Conservation (phyloP, 164 flowering plant species). For the Santalum album region DNA sequence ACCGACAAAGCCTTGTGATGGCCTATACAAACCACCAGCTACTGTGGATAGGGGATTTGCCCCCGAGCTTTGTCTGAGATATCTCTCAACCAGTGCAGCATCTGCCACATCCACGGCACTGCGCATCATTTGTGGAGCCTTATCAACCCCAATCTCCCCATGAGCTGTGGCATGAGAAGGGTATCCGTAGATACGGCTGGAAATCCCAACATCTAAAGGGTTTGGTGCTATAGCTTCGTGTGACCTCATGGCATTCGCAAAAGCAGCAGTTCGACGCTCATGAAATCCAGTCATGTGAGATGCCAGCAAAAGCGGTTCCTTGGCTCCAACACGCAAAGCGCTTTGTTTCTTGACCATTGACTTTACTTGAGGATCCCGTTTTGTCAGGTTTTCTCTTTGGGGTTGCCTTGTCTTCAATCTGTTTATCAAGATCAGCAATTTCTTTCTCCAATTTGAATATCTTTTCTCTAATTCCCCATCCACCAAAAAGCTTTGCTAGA, state of each 20-base stretch:
- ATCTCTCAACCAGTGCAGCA: conserved; percentile 10
- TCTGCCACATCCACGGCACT: conserved; percentile 1
- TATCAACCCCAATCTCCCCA: conserved; percentile 7
- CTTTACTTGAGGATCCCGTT: conserved; percentile 13
- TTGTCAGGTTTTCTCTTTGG: conserved; percentile 31
- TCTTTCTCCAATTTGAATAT: conserved; percentile 33
- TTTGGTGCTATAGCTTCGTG: conserved; percentile 4
- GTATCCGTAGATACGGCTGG: conserved; percentile 12
- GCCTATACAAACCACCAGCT: conserved; percentile 7
- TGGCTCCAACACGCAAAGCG: conserved; percentile 14
- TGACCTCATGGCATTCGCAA: conserved; percentile 9
- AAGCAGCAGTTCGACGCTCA: conserved; percentile 12
- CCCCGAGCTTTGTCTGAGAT: conserved; percentile 13
- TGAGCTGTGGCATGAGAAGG: conserved; percentile 16
- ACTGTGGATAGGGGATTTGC: conserved; percentile 11
- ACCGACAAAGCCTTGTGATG: conserved; percentile 18
- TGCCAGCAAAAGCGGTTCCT: conserved; percentile 2
- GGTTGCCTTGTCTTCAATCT: conserved; percentile 11
- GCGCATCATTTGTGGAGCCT: conserved; percentile 7
- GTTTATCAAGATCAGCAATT: conserved; percentile 17
- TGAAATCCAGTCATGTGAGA: conserved; percentile 7
- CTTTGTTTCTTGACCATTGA: conserved; percentile 20
- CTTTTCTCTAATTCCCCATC: conserved; percentile 28
- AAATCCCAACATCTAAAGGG: conserved; percentile 10
- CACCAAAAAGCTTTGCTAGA: conserved; percentile 21